Conservation (phyloP, 2,329 filamentous ascomycete species). For the Phoma sp. region DNA sequence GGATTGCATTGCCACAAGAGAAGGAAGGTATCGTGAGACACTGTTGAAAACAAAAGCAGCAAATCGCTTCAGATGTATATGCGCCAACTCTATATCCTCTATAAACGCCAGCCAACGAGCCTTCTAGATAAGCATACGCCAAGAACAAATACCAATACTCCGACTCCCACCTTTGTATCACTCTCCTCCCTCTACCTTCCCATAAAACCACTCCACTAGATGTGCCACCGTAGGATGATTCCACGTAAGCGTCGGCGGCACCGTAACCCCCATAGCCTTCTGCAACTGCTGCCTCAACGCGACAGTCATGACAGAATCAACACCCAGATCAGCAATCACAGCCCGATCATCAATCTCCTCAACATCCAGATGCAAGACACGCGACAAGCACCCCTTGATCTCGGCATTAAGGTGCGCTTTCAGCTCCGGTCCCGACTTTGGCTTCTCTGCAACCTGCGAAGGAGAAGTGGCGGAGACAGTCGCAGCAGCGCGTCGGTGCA, state of each 20-base stretch:
- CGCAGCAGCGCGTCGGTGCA: constrained; percentile 15
- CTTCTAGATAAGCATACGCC: neutral
- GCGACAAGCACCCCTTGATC: constrained; percentile 45
- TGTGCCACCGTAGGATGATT: constrained; percentile 50
- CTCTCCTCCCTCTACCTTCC: constrained; percentile 20
- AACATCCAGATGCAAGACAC: constrained; percentile 42
- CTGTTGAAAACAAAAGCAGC: neutral
- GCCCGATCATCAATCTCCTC: constrained; percentile 45
- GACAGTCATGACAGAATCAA: constrained; percentile 53
- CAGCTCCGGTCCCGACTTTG: constrained; percentile 33
- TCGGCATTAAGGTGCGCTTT: constrained; percentile 37
- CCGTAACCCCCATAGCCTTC: constrained; percentile 41
- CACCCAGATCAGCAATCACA: constrained; percentile 48
- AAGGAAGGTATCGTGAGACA: too few species aligned
- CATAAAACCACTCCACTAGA: constrained; percentile 48
- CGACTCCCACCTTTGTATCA: neutral
- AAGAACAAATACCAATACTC: neutral
- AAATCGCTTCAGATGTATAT: neutral
- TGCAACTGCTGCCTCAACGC: constrained; percentile 46
- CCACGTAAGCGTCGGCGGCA: constrained; percentile 52
- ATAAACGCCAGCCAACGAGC: neutral
- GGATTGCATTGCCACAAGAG: too few species aligned
- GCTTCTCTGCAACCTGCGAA: neutral
- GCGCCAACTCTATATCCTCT: neutral
- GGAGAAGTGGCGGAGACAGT: neutral